These are phyloP conservation scores for Bocquillonia castaneifolia DNA, from an alignment of 441 rosid genomes.

Conservation along the genomic window DNA sequence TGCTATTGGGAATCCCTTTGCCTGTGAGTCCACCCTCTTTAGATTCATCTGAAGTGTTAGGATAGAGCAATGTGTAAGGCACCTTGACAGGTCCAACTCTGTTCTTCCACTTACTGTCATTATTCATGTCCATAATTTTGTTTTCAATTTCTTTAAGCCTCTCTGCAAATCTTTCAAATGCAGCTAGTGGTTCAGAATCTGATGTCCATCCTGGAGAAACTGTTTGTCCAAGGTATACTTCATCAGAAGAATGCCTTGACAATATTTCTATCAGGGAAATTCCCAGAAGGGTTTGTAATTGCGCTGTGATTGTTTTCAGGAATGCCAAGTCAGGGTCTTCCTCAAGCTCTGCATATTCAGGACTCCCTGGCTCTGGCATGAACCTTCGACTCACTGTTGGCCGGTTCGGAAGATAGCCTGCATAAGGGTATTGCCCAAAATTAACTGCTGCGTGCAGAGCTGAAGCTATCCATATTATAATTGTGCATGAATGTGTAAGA, in stretches of 20 bases:
- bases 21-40: constrained; percentile 69
- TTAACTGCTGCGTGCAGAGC: constrained; percentile 92
- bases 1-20: constrained; percentile 80
- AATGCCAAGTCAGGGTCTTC: constrained; percentile 45
- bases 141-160: constrained; percentile 50
- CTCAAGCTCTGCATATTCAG: constrained; percentile 54
- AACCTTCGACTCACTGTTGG: constrained; percentile 78
- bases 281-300: constrained; percentile 66
- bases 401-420: constrained; percentile 85
- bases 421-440: constrained; percentile 86
- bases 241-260: constrained; percentile 74
- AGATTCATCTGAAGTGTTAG: constrained; percentile 53
- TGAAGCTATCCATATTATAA: constrained; percentile 79
- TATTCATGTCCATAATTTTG: constrained; percentile 48
- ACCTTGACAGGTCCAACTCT: constrained; percentile 67
- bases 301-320: constrained; percentile 78
- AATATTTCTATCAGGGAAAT: constrained; percentile 69
- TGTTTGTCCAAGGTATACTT: constrained; percentile 76
- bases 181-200: constrained; percentile 51
- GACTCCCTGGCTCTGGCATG: constrained; percentile 81
- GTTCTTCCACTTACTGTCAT: constrained; percentile 53
- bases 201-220: constrained; percentile 62
- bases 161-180: constrained; percentile 52
- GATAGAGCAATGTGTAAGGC: constrained; percentile 69
- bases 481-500: constrained; percentile 63